Evolutionary conservation across 345 rosid genomes (phyloP).

Genomic region (Sisymbrium irio): DNA sequence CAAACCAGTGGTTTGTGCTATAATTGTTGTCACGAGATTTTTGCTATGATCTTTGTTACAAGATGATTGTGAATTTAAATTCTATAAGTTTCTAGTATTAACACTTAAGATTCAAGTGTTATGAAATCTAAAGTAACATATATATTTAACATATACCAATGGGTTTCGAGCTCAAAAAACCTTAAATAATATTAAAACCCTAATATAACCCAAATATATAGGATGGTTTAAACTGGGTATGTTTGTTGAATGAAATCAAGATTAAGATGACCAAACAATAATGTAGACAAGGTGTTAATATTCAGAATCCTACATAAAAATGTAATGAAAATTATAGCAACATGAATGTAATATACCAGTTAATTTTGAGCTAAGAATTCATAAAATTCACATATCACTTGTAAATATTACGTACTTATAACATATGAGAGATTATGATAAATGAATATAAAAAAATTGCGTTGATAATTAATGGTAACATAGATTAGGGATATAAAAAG

Average conservation of each 20-base stretch:
- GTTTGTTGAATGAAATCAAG: background rate
- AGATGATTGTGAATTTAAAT: background rate
- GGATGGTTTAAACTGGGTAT: background rate
- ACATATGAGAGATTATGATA: background rate
- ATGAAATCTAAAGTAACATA: background rate
- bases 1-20: no score
- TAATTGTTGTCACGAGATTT: no score
- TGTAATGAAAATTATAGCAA: background rate
- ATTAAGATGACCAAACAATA: background rate
- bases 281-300: background rate
- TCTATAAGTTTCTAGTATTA: background rate
- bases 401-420: background rate
- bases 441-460: background rate
- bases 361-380: background rate
- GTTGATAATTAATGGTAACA: background rate
- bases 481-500: background rate
- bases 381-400: background rate
- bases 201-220: background rate
- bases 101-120: background rate
- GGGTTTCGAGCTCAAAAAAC: background rate
- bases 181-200: background rate
- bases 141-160: background rate
- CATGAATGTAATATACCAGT: background rate
- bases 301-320: background rate
- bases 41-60: no score